Conservation (phyloP, 2,329 filamentous ascomycete genomes). For the Pseudofabraea citricarpa region DNA sequence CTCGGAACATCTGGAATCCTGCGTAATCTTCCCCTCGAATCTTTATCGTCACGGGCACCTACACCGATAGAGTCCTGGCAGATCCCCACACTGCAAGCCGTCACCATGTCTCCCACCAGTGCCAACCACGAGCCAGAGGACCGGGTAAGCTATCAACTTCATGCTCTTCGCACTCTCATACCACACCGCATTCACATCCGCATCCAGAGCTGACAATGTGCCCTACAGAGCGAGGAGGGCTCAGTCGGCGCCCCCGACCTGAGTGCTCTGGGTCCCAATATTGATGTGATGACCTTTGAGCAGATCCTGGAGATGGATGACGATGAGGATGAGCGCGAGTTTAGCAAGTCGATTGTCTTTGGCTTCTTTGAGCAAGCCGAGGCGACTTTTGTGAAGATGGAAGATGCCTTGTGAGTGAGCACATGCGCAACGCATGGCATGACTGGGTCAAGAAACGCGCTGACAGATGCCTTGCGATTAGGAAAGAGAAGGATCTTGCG, state of each 20-base stretch:
- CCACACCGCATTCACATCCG: no score
- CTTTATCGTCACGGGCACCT: no score
- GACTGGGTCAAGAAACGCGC: background rate
- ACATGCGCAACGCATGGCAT: background rate
- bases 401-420: slow-evolving; percentile 68
- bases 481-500: slow-evolving; percentile 62
- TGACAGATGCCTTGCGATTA: slow-evolving; percentile 30
- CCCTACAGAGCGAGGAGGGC: slow-evolving; percentile 26
- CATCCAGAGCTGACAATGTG: slow-evolving; percentile 10
- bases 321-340: slow-evolving; percentile 76
- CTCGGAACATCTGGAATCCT: background rate
- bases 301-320: slow-evolving; percentile 99
- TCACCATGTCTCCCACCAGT: background rate
- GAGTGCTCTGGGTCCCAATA: slow-evolving; percentile 50
- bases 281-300: slow-evolving; percentile 78
- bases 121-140: slow-evolving; percentile 7
- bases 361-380: slow-evolving; percentile 92
- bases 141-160: slow-evolving; percentile 4
- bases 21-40: no score
- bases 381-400: slow-evolving; percentile 81
- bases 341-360: slow-evolving; percentile 82
- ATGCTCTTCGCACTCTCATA: background rate
- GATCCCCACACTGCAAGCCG: no score
- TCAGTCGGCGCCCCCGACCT: slow-evolving; percentile 44
- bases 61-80: no score